Evolutionary conservation across 1,284 basidiomycete species (phyloP).

Genomic region (Trichosporon coremiiforme): DNA sequence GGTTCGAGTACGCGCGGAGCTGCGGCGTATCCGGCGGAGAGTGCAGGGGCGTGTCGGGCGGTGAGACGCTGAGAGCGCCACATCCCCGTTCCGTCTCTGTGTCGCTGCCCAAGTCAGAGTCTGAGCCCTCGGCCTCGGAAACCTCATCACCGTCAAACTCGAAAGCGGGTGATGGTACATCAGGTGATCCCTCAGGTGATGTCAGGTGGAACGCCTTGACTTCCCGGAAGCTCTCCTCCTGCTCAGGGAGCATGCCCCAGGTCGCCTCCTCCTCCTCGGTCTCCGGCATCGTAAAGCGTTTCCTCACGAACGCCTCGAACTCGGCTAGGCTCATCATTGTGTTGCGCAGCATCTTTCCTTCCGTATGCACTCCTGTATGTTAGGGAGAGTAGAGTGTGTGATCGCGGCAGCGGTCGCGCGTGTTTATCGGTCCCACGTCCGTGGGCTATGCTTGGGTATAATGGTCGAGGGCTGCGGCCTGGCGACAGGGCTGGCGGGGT

Average conservation of each 20-base stretch:
- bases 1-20: not conserved
- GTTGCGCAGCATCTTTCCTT: not conserved
- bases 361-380: too few relatives aligned
- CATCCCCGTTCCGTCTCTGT: not conserved
- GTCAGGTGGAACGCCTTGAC: not conserved
- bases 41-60: not conserved
- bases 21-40: conserved; percentile 3
- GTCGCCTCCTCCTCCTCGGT: conserved; percentile 3
- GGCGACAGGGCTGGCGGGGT: not conserved
- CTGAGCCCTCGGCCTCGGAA: not conserved
- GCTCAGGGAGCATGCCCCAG: conserved; percentile 8
- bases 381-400: too few relatives aligned
- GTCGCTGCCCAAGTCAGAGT: not conserved
- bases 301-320: conserved; percentile 4
- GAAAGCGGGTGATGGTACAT: not conserved
- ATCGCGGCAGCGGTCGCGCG: too few relatives aligned
- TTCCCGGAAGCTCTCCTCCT: conserved; percentile 9
- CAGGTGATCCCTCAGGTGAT: too few relatives aligned
- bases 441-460: not conserved
- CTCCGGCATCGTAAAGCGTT: not conserved
- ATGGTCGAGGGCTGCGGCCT: not conserved
- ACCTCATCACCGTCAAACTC: not conserved
- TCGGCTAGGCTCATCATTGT: conserved; percentile 1
- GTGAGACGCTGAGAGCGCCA: not conserved
- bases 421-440: not conserved